Percentiles rank a stretch among this genome's conserved stretches.
phyloP scores from a whole-genome alignment of 2,329 filamentous ascomycete species.

The Nannizzia gypsea region DNA sequence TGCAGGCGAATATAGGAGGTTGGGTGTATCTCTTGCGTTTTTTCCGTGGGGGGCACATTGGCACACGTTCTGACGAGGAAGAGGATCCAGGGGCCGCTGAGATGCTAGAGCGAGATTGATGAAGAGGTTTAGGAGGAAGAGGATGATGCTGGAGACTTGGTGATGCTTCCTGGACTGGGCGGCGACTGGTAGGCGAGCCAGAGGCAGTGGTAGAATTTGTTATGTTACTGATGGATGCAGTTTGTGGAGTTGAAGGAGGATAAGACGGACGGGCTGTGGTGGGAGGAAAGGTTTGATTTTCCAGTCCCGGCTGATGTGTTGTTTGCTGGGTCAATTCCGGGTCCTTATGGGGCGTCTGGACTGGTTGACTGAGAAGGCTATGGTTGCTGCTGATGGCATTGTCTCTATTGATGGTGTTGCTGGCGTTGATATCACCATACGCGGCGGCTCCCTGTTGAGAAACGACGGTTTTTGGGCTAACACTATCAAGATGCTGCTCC shows the following conservation, averaged over 20 bases:
- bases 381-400: neutral
- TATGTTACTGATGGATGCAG: neutral
- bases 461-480: conserved; percentile 60
- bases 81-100: neutral
- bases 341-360: conserved; percentile 1
- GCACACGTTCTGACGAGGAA: conserved; percentile 1
- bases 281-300: neutral
- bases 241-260: conserved; percentile 7
- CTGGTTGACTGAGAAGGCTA: neutral
- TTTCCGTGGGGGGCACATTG: conserved; percentile 30
- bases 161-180: conserved; percentile 1
- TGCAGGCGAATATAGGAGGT: conserved; percentile 42
- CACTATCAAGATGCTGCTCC: conserved; percentile 58
- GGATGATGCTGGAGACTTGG: neutral
- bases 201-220: neutral
- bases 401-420: neutral
- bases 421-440: conserved; percentile 10
- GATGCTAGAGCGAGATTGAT: neutral
- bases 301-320: neutral
- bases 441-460: conserved; percentile 14
- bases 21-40: conserved; percentile 43
- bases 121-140: no score
- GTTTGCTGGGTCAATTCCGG: conserved; percentile 7
- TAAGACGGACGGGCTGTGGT: conserved; percentile 5
- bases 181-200: conserved; percentile 1